Conservation (phyloP, 495 filamentous ascomycete species). For the Geoglossum glabrum region DNA sequence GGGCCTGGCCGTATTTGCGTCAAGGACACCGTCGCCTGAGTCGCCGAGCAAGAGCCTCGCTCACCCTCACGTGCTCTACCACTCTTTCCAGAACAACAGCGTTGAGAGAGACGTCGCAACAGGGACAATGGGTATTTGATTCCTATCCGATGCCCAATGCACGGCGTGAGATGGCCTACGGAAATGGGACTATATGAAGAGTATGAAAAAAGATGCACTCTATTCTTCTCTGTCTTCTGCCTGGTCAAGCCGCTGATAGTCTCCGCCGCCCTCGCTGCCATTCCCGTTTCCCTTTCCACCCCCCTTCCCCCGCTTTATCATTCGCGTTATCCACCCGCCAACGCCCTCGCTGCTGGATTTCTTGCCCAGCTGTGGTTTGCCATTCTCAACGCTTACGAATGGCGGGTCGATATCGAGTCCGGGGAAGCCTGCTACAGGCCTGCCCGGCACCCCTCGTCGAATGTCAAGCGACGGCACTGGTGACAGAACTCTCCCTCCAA, state of each 20-base stretch:
- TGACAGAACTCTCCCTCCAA: constrained; percentile 38
- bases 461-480: constrained; percentile 65
- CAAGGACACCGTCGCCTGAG: constrained; percentile 1
- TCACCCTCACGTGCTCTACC: background rate
- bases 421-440: constrained; percentile 31
- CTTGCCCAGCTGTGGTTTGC: constrained; percentile 23
- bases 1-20: too few relatives aligned
- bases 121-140: too few relatives aligned
- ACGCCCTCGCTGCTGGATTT: constrained; percentile 29
- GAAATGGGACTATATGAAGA: background rate
- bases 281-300: constrained; percentile 19
- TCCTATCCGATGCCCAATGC: background rate
- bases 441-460: constrained; percentile 24
- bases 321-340: constrained; percentile 49
- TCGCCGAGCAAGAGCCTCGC: background rate
- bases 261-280: constrained; percentile 25
- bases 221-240: constrained; percentile 22
- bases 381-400: constrained; percentile 25
- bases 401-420: constrained; percentile 57
- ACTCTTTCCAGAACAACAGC: too few relatives aligned
- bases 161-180: background rate
- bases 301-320: constrained; percentile 34
- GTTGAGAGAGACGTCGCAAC: too few relatives aligned
- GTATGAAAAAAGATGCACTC: background rate
- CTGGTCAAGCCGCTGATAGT: constrained; percentile 46